Percentiles rank a stretch among this genome's conserved stretches.
These are phyloP conservation scores for Prototheca stagnorum DNA, from an alignment of 163 green algal genomes.

Conservation along the genomic window DNA sequence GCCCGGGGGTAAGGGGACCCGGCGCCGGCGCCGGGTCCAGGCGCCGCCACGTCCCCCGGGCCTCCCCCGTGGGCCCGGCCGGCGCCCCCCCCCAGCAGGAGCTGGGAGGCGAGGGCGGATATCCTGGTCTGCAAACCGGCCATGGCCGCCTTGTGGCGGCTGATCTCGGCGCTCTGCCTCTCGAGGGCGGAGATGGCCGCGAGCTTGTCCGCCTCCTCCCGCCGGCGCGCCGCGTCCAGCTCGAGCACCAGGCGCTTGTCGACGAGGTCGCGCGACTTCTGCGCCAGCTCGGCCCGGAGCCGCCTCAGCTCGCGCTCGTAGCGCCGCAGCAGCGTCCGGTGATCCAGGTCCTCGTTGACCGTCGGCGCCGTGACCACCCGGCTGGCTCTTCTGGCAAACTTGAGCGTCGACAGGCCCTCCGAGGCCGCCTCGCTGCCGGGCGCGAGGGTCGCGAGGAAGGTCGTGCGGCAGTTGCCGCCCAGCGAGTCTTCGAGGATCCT, in stretches of 20 bases:
- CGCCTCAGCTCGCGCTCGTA: conserved; percentile 83
- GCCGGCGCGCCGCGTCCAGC: conserved; percentile 79
- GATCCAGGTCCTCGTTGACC: conserved; percentile 91
- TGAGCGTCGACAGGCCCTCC: conserved; percentile 79
- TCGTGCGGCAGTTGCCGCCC: conserved; percentile 91
- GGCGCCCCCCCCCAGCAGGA: conserved; percentile 68
- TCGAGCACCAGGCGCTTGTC: conserved; percentile 80
- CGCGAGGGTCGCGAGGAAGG: conserved; percentile 78
- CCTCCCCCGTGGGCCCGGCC: conserved; percentile 37
- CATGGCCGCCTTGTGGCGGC: conserved; percentile 60
- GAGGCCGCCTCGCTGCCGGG: conserved; percentile 59
- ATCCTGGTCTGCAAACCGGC: conserved; percentile 75
- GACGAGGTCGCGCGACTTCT: conserved; percentile 63
- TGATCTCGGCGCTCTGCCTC: conserved; percentile 59
- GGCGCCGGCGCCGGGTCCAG: too few relatives aligned
- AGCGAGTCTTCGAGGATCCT: conserved; percentile 87
- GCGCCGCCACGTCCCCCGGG: neutral
- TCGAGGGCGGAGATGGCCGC: conserved; percentile 81
- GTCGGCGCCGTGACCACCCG: conserved; percentile 76
- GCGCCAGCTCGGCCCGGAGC: conserved; percentile 70
- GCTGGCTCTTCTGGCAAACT: conserved; percentile 92
- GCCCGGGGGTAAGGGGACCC: too few relatives aligned
- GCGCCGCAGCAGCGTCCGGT: conserved; percentile 71
- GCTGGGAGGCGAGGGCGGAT: conserved; percentile 66
- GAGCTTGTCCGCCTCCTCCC: conserved; percentile 89